Conservation (phyloP, 495 filamentous ascomycete species). For the Friedmanniomyces endolithicus region DNA sequence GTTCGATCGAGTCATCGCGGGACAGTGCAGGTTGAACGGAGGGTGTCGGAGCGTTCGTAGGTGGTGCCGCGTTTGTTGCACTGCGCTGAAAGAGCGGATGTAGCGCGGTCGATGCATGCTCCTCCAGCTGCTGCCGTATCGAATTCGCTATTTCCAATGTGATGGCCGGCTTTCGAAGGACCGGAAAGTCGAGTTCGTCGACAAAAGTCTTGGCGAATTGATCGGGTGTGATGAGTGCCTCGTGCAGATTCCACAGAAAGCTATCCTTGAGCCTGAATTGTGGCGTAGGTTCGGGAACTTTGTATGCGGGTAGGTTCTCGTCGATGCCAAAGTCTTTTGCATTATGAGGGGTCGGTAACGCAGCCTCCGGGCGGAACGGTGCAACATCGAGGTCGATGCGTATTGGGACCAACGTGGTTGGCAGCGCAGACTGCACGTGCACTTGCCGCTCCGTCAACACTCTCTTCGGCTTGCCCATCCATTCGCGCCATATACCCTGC, state of each 20-base stretch:
- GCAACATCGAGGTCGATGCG: conserved; percentile 89
- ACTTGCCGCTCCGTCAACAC: conserved; percentile 57
- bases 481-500: conserved; percentile 84
- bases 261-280: conserved; percentile 81
- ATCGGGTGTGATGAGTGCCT: conserved; percentile 86
- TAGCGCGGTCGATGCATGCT: conserved; percentile 87
- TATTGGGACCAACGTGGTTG: conserved; percentile 85
- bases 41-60: conserved; percentile 18
- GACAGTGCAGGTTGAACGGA: conserved; percentile 29
- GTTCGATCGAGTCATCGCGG: conserved; percentile 36
- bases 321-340: conserved; percentile 50
- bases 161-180: conserved; percentile 42
- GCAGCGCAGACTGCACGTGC: conserved; percentile 71
- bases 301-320: conserved; percentile 59
- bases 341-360: conserved; percentile 55
- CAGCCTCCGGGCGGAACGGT: conserved; percentile 58
- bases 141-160: conserved; percentile 76
- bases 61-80: conserved; percentile 35
- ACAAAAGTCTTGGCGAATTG: conserved; percentile 84
- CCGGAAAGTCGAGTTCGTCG: conserved; percentile 86
- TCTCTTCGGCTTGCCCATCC: conserved; percentile 71
- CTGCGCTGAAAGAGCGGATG: conserved; percentile 77
- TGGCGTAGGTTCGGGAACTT: conserved; percentile 59
- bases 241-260: conserved; percentile 96
- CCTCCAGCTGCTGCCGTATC: conserved; percentile 88